Base-by-base conservation (phyloP, 139 green algal genomes). In the Chlorella sp. region DNA sequence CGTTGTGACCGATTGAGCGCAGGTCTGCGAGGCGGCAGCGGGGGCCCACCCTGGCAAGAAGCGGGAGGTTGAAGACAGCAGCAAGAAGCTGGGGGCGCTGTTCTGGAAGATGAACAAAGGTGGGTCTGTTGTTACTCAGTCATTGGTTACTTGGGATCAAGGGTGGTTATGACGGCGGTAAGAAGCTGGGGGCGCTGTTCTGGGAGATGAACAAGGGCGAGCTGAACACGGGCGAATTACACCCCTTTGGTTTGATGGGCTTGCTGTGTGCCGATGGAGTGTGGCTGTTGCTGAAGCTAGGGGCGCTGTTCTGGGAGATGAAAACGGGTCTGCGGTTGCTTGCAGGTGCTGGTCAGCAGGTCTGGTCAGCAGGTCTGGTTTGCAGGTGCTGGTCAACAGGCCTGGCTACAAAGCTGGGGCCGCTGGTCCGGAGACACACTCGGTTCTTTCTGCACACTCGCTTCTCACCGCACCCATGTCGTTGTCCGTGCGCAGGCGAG, bases 21-120 rank as follows among this genome's bases (percentile, higher is more conserved):
- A 89, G 83, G 69, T 80, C n/a, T 87, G 82, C 64, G 86, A 86
- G 67, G 58, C 17, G 17, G 75, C 85, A 3, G 86, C 70, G 30
- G 85, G 70, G 19, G 65, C 64, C 22, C 54, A 89, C 26, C 91
- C 91, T 0, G 81, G 62, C 56, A 97, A 96, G 90, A 95, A 94
- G 90, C 93, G 96, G 3, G 97, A 99, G 85, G 95, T 98, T 84
- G 97, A 99, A n/a, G 97, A 99, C 95, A 97, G 95, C 87, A 92
- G 85, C 62, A 95, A 94, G 83, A 94, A 94, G 75, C 77, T 99
- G 65, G 97, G 95, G 11, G 76, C 80, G 76, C 93, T 99, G 58
- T 95, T 99, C 70, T 99, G 94, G 93, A 91, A 92, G 78, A 85
- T 99, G 44, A 98, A 98, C 86, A 79, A 86, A 48, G 91, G 91